phyloP scores from a whole-genome alignment of 2,329 filamentous ascomycete species.

The Orbilia blumenaviensis region DNA sequence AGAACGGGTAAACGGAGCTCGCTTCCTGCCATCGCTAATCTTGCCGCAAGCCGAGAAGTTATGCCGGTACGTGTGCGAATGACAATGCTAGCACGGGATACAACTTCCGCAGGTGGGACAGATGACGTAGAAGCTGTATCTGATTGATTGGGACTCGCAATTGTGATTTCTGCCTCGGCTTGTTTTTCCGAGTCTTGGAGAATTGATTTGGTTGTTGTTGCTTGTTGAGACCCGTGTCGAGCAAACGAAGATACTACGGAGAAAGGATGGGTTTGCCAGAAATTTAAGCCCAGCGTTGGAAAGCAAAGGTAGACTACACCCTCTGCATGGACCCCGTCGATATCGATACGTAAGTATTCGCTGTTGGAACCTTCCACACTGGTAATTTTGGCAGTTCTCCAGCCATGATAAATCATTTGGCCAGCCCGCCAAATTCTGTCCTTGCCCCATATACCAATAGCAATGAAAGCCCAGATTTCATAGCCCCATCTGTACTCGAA shows the following conservation, averaged over 20 bases:
- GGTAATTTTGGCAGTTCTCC: slow-evolving; percentile 56
- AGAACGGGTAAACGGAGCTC: slow-evolving; percentile 19
- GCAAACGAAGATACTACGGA: slow-evolving; percentile 57
- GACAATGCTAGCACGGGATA: neutral
- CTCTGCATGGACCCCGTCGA: slow-evolving; percentile 12
- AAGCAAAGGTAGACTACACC: slow-evolving; percentile 61
- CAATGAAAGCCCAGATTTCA: slow-evolving; percentile 61
- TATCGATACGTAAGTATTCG: slow-evolving; percentile 59
- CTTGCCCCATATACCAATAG: slow-evolving; percentile 59
- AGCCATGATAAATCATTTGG: slow-evolving; percentile 56
- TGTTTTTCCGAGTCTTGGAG: neutral
- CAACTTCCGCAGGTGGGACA: neutral
- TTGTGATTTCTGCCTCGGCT: neutral
- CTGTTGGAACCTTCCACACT: slow-evolving; percentile 57
- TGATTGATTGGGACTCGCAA: neutral
- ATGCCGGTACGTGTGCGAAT: slow-evolving; percentile 14
- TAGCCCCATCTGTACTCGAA: slow-evolving; percentile 61
- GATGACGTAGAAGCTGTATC: slow-evolving; percentile 16
- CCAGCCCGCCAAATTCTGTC: slow-evolving; percentile 58
- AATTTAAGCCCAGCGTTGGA: slow-evolving; percentile 60
- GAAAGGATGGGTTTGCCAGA: slow-evolving; percentile 62
- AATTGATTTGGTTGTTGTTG: neutral
- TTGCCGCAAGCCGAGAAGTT: slow-evolving; percentile 8
- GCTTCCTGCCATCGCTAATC: neutral
- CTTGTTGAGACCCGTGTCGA: neutral